These are phyloP conservation scores for Sphagnum fallax DNA, from an alignment of 228 moss, liverwort and hornwort genomes.

Conservation along the genomic window DNA sequence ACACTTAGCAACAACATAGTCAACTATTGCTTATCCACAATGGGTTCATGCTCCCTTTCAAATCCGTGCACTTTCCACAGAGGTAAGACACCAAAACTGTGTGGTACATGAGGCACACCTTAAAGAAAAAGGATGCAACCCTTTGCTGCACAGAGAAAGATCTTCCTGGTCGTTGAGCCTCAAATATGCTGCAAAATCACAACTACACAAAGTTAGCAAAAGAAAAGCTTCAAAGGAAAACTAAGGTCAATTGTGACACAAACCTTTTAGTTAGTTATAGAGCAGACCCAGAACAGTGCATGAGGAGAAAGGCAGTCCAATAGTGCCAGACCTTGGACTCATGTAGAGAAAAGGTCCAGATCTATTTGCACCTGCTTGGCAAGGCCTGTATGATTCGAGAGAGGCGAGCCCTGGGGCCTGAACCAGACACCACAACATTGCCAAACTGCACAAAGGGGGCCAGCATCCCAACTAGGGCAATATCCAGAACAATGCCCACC, in stretches of 20 bases:
- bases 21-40: no score
- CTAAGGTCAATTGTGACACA: no score
- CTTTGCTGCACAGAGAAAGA: conserved; percentile 61
- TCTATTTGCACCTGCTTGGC: conserved; percentile 54
- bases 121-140: conserved; percentile 61
- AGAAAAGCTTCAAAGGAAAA: no score
- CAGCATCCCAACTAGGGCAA: conserved; percentile 84
- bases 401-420: conserved; percentile 45
- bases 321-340: no score
- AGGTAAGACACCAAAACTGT: no score
- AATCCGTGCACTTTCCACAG: no score
- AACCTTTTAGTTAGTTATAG: no score
- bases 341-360: no score
- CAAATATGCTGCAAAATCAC: conserved; percentile 56
- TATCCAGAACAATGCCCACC: conserved; percentile 82
- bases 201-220: not conserved
- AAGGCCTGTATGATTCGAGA: conserved; percentile 84
- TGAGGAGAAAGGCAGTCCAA: no score
- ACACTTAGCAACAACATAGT: no score
- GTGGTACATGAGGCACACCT: conserved; percentile 21
- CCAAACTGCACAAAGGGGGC: conserved; percentile 82
- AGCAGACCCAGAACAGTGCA: no score
- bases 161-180: conserved; percentile 83
- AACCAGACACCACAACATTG: conserved; percentile 13
- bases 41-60: no score